These are phyloP conservation scores for Metschnikowia anglica DNA, from an alignment of 805 yeast species.

Conservation along the genomic window DNA sequence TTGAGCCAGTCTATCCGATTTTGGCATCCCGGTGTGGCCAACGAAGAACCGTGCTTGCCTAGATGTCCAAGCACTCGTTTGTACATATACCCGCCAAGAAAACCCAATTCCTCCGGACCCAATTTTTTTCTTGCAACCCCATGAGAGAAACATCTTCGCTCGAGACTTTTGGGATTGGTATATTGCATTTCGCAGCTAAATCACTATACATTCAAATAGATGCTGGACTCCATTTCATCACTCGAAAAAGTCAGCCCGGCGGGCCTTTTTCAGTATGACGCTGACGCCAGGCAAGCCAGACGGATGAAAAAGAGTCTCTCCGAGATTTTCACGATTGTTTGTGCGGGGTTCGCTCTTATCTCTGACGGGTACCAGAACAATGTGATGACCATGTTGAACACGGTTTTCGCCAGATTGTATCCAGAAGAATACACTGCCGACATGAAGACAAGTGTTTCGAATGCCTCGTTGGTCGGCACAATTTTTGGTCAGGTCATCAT, in stretches of 20 bases:
- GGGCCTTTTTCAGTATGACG: conserved; percentile 32
- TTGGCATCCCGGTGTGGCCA: too few species aligned
- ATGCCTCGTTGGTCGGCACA: conserved; percentile 67
- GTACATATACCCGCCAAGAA: too few species aligned
- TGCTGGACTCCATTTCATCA: conserved; percentile 9
- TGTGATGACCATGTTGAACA: conserved; percentile 68
- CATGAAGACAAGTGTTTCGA: conserved; percentile 65
- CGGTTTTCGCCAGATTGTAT: conserved; percentile 46
- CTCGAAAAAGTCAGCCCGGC: conserved; percentile 2
- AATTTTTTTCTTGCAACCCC: too few species aligned
- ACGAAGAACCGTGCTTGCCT: too few species aligned
- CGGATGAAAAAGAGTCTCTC: conserved; percentile 24
- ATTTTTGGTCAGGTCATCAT: conserved; percentile 67
- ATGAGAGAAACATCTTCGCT: too few species aligned
- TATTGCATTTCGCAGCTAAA: too few species aligned
- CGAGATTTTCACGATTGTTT: conserved; percentile 48
- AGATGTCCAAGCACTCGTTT: too few species aligned
- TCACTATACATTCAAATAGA: too few species aligned
- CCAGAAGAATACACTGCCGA: conserved; percentile 44
- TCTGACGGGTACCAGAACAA: conserved; percentile 79
- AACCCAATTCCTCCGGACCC: too few species aligned
- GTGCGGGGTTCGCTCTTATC: conserved; percentile 73
- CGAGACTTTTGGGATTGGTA: too few species aligned
- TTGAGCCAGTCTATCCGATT: too few species aligned
- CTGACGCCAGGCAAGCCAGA: conserved; percentile 31